Conservation (phyloP, 2,329 filamentous ascomycete species). For the Trichophyton schoenleinii region DNA sequence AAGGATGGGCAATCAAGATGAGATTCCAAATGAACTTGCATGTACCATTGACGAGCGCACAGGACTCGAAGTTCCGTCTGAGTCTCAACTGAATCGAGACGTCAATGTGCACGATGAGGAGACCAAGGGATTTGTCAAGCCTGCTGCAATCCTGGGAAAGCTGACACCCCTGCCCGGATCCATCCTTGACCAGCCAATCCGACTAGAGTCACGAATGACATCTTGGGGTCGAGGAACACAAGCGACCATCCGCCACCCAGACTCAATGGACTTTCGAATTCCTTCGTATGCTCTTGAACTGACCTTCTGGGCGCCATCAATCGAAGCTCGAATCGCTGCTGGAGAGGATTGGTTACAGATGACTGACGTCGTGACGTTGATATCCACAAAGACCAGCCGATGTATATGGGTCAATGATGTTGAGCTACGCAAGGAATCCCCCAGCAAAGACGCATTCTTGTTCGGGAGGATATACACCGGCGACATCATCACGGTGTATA, state of each 20-base stretch:
- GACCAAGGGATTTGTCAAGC: slow-evolving; percentile 21
- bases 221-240: slow-evolving; percentile 63
- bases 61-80: slow-evolving; percentile 19
- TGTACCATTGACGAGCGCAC: slow-evolving; percentile 34
- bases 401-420: slow-evolving; percentile 68
- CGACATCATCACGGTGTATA: slow-evolving; percentile 64
- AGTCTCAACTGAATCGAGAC: background rate
- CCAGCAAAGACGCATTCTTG: slow-evolving; percentile 37
- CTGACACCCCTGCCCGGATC: slow-evolving; percentile 56
- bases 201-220: slow-evolving; percentile 53
- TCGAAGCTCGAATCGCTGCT: slow-evolving; percentile 46
- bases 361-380: slow-evolving; percentile 51
- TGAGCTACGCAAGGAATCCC: slow-evolving; percentile 46
- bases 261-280: slow-evolving; percentile 54
- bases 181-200: slow-evolving; percentile 49
- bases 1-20: background rate
- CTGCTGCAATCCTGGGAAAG: slow-evolving; percentile 44
- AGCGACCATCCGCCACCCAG: slow-evolving; percentile 56
- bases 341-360: slow-evolving; percentile 45
- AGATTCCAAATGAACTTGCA: slow-evolving; percentile 23
- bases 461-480: slow-evolving; percentile 62
- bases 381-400: slow-evolving; percentile 64
- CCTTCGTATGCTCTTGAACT: slow-evolving; percentile 74
- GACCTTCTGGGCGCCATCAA: slow-evolving; percentile 57
- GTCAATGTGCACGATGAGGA: background rate